Evolutionary conservation across 2,329 filamentous ascomycete genomes (phyloP).

Genomic region (Xylariales sp.): DNA sequence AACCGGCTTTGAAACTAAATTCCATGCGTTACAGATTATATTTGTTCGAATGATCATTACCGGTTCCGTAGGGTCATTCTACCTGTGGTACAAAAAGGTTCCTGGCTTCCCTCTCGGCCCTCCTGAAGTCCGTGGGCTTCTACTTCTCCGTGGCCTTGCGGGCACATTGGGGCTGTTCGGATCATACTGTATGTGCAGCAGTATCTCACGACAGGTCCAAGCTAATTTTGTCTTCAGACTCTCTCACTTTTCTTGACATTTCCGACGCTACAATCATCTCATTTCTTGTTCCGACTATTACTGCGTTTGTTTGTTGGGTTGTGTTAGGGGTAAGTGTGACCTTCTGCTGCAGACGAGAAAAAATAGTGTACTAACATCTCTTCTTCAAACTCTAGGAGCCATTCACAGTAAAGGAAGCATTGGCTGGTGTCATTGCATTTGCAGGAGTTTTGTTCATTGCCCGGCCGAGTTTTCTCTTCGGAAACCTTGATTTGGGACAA

Average conservation of each 20-base stretch:
- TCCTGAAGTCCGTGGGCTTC: slow-evolving; percentile 55
- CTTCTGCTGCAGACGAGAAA: not conserved
- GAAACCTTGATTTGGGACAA: slow-evolving; percentile 25
- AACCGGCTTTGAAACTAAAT: slow-evolving; percentile 27
- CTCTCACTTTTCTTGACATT: slow-evolving; percentile 63
- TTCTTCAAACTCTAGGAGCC: slow-evolving; percentile 52
- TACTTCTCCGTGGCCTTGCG: slow-evolving; percentile 59
- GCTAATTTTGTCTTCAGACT: slow-evolving; percentile 27
- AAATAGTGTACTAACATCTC: no score
- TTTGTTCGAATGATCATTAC: slow-evolving; percentile 38
- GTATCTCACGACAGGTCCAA: not conserved
- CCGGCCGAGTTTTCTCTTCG: slow-evolving; percentile 58
- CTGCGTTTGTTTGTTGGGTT: slow-evolving; percentile 63
- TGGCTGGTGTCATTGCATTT: slow-evolving; percentile 65
- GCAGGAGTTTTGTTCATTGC: slow-evolving; percentile 73
- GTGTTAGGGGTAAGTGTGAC: slow-evolving; percentile 17
- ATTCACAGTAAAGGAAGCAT: slow-evolving; percentile 66
- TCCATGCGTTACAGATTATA: slow-evolving; percentile 37
- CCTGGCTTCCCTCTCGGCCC: slow-evolving; percentile 65
- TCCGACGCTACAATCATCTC: slow-evolving; percentile 77
- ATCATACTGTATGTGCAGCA: slow-evolving; percentile 28
- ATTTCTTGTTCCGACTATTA: slow-evolving; percentile 70
- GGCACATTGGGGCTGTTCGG: slow-evolving; percentile 67
- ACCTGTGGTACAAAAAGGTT: slow-evolving; percentile 35
- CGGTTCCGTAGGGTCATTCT: slow-evolving; percentile 28